Base-by-base conservation (phyloP, 2,329 filamentous ascomycete genomes). In the Penicillium nordicum region DNA sequence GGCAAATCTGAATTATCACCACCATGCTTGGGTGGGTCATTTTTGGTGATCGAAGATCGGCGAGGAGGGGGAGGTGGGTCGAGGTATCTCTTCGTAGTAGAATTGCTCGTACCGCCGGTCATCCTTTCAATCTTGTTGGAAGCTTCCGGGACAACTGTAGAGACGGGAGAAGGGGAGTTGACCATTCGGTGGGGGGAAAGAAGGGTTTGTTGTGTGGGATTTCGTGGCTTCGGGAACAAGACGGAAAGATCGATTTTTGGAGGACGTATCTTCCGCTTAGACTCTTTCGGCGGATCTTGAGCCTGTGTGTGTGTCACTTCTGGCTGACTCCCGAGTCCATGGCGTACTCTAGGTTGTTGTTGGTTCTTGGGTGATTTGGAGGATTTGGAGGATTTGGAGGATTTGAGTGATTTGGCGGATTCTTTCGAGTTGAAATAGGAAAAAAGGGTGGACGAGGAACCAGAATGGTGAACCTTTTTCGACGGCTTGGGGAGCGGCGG, bases 341-440 rank as follows among this genome's bases (percentile, higher is more conserved):
- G 58, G 34, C 55, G 63, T 38, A 63, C 48, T 57, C 51, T 34
- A 12, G 63, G 59, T 44, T 67, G 64, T 3, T 58, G 34, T 32
- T 59, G 27, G 57, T 57, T 43, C 63, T 77, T 32, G 11, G 30
- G 11, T 14, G 30, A 12, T 32, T 77, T 32, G 11, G 30, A 12
- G 2, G 30, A 12, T 32, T 77, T 76, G 61, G 18, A 18, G 18
- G 30, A 12, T 32, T 77, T 32, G 11, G 30, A 12, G 2, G 30
- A 12, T 32, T 77, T 76, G 61, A 30, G 71, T 67, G 55, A 74
- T 57, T 78, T 67, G 18, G 74, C 71, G 5, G 72, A 73, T 51
- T 74, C 76, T 48, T 76, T 72, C 21, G 75, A 70, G 59, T 76
- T 78, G 58, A 79, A 80, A 57, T 77, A 76, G 42, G 79, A 80